Evolutionary conservation across 176 grass and related monocot genomes (phyloP), one percentile per base, ranked within the genome.

Genomic region (Canna indica): DNA sequence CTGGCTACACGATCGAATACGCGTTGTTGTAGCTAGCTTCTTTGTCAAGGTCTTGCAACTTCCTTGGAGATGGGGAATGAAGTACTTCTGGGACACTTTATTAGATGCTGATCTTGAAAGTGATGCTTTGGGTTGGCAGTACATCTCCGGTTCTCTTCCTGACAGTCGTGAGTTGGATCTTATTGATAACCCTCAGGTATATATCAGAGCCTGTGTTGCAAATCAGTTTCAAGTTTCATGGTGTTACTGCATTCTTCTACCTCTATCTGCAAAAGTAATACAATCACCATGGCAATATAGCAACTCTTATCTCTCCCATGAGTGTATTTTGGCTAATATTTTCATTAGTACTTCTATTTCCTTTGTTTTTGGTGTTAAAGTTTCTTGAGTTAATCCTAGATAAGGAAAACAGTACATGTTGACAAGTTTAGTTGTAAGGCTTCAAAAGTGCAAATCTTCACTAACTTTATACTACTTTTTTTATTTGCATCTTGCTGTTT

Each of bases 61-160:
- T 64, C 94, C 94, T 20, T 97, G 94, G 94, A 83, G 83, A 32
- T 97, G 94, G 94, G 94, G 94, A 38, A 97, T 97, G 94, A 97
- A 97, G 69, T 97, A 97, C 82, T 97, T 97, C 12, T 97, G 94
- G 94, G 89, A 97, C 75, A 97, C 94, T 14, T 78, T 97, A 68
- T 78, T 97, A 63, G 94, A 97, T 77, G 94, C 94, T 68, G 94
- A 97, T 85, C 94, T 97, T 35, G 94, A 97, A 77, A 97, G 94
- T 24, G 94, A 97, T 67, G 89, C 94, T n/a, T 78, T 97, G 35
- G 94, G 94, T 31, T 97, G 94, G 94, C 94, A 97, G 31, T 97
- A 92, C 67, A 97, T 97, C 53, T 87, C 94, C 36, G 94, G 94
- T 30, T 79, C 86, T 38, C 86, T 97, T 63, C 94, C 94, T 72